Evolutionary conservation across 495 filamentous ascomycete genomes (phyloP).

Genomic region (Aspergillus affinis): DNA sequence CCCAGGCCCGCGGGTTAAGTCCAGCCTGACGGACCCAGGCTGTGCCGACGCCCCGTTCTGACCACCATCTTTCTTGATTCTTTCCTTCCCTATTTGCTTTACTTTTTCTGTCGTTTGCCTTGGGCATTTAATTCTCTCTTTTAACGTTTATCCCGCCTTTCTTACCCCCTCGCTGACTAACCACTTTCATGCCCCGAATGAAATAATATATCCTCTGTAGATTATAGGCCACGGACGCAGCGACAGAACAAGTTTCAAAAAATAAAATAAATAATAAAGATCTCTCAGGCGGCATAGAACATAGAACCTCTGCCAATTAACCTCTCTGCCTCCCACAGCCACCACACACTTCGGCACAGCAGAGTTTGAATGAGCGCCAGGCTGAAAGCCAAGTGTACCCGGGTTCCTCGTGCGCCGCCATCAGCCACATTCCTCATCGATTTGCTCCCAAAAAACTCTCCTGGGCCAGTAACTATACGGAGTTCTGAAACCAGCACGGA

Average conservation of each 20-base stretch:
- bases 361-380: background rate
- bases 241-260: background rate
- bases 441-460: background rate
- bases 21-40: constrained; percentile 6
- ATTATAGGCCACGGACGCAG: background rate
- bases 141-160: background rate
- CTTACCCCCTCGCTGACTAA: background rate
- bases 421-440: background rate
- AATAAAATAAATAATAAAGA: background rate
- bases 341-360: background rate
- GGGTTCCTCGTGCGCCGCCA: background rate
- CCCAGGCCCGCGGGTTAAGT: background rate
- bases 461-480: background rate
- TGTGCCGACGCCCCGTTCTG: constrained; percentile 13
- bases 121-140: background rate
- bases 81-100: background rate
- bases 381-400: background rate
- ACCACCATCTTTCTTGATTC: constrained; percentile 10
- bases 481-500: too few species aligned
- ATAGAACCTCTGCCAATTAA: background rate
- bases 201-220: background rate
- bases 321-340: background rate
- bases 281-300: too few species aligned
- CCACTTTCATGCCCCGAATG: background rate
- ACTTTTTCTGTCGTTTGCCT: background rate